Conservation (phyloP, 225 moss, liverwort and hornwort genomes). For the Climacium dendroides region DNA sequence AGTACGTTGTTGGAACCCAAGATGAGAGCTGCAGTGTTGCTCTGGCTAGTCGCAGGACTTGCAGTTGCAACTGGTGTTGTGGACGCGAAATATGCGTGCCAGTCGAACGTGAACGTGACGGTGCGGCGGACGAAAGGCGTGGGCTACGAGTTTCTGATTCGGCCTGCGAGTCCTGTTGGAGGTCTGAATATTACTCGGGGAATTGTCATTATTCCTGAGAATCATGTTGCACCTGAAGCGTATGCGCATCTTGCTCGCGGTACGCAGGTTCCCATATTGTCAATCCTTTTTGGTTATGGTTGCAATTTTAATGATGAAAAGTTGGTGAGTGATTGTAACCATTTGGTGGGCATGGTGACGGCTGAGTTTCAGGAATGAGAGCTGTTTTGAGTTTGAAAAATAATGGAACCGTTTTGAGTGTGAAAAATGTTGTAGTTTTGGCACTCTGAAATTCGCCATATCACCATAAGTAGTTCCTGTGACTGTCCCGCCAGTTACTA, state of each 20-base stretch:
- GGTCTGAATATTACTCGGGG: background rate
- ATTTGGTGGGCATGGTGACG: background rate
- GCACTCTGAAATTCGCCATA: background rate
- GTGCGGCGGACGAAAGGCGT: background rate
- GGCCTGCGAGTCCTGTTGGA: background rate
- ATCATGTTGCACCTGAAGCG: constrained; percentile 19
- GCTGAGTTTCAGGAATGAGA: background rate
- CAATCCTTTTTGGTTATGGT: background rate
- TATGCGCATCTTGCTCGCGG: constrained; percentile 39
- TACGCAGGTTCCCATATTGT: background rate
- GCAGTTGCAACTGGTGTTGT: background rate
- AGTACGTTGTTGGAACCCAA: background rate
- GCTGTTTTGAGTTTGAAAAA: background rate
- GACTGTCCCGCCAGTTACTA: background rate
- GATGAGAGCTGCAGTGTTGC: background rate
- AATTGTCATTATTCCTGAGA: constrained; percentile 21
- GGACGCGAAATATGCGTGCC: background rate
- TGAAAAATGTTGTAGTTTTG: background rate
- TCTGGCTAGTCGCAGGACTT: background rate
- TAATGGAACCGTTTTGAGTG: background rate
- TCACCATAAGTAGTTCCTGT: background rate
- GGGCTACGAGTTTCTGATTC: background rate
- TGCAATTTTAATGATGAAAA: background rate
- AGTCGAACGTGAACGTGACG: background rate
- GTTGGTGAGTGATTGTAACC: background rate